These are phyloP conservation scores for Penicillium parvum DNA, from an alignment of 495 filamentous ascomycete species.

Conservation along the genomic window DNA sequence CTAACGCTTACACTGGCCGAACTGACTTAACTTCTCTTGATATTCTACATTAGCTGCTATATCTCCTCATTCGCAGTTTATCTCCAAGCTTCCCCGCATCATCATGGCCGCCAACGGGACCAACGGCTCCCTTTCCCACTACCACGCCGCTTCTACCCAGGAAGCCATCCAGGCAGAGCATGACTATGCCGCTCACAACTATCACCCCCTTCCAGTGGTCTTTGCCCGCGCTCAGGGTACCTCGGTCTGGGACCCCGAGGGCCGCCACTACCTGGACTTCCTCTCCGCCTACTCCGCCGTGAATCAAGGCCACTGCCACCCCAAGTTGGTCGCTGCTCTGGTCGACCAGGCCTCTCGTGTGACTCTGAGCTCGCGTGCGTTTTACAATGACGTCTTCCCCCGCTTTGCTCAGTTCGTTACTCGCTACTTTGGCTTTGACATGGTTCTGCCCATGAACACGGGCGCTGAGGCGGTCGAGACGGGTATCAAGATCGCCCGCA, in stretches of 20 bases:
- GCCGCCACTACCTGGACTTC: slow-evolving; percentile 95
- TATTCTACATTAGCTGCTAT: not conserved
- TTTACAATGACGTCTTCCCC: slow-evolving; percentile 99
- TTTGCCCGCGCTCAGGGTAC: slow-evolving; percentile 78
- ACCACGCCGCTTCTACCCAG: slow-evolving; percentile 77
- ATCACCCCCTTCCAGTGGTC: slow-evolving; percentile 93
- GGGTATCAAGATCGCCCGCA: slow-evolving; percentile 92
- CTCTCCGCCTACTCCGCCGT: slow-evolving; percentile 96
- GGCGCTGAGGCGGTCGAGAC: slow-evolving; percentile 99
- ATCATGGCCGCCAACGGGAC: slow-evolving; percentile 42
- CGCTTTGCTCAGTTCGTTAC: slow-evolving; percentile 92
- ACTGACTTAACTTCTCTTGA: not conserved
- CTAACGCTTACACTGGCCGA: no score
- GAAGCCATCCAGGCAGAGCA: slow-evolving; percentile 77
- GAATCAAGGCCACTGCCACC: slow-evolving; percentile 98
- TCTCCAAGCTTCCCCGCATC: slow-evolving; percentile 14
- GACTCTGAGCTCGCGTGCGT: slow-evolving; percentile 91
- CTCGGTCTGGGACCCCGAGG: slow-evolving; percentile 95
- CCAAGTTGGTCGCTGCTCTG: slow-evolving; percentile 84
- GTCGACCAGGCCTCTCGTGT: slow-evolving; percentile 85
- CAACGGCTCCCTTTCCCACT: slow-evolving; percentile 43
- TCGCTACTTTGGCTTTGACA: slow-evolving; percentile 87
- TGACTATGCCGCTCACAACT: slow-evolving; percentile 92
- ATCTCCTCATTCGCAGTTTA: not conserved
- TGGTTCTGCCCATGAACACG: slow-evolving; percentile 99